These are phyloP conservation scores for Xylariaceae sp. DNA, from an alignment of 2,329 filamentous ascomycete genomes.

Conservation along the genomic window DNA sequence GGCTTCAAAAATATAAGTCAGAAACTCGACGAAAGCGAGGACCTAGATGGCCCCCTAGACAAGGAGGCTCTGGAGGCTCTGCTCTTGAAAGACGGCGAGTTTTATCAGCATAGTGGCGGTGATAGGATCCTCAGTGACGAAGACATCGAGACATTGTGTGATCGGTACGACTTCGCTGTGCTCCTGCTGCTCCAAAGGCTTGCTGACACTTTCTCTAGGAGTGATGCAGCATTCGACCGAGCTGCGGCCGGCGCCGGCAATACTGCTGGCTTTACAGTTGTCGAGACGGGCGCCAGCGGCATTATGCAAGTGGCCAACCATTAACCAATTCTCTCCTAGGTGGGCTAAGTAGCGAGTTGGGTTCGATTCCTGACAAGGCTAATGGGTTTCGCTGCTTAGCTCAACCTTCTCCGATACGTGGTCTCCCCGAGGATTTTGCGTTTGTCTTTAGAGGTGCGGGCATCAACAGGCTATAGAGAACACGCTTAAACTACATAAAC, in stretches of 20 bases:
- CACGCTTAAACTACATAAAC: slow-evolving; percentile 5
- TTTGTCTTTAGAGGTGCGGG: not conserved
- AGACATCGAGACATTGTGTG: slow-evolving; percentile 74
- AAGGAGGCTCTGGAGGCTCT: slow-evolving; percentile 59
- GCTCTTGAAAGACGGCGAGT: slow-evolving; percentile 67
- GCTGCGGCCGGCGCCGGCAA: slow-evolving; percentile 76
- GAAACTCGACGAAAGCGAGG: slow-evolving; percentile 50
- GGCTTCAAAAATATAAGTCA: slow-evolving; percentile 68
- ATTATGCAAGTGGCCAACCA: slow-evolving; percentile 37
- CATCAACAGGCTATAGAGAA: slow-evolving; percentile 2
- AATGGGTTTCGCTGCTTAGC: no score
- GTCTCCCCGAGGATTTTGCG: no score
- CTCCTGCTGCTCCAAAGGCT: not conserved
- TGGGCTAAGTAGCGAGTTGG: no score
- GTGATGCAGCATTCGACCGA: slow-evolving; percentile 58
- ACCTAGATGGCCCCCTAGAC: slow-evolving; percentile 59
- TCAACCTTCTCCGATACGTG: no score
- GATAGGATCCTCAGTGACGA: slow-evolving; percentile 66
- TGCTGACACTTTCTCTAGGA: slow-evolving; percentile 35
- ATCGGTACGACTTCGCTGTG: slow-evolving; percentile 47
- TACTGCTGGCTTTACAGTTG: slow-evolving; percentile 67
- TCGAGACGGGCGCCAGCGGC: slow-evolving; percentile 65
- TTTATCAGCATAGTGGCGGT: slow-evolving; percentile 55
- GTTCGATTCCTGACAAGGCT: no score
- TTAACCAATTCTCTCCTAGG: slow-evolving; percentile 1